Conservation (phyloP, 1,284 basidiomycete species). For the Inonotus obliquus region DNA sequence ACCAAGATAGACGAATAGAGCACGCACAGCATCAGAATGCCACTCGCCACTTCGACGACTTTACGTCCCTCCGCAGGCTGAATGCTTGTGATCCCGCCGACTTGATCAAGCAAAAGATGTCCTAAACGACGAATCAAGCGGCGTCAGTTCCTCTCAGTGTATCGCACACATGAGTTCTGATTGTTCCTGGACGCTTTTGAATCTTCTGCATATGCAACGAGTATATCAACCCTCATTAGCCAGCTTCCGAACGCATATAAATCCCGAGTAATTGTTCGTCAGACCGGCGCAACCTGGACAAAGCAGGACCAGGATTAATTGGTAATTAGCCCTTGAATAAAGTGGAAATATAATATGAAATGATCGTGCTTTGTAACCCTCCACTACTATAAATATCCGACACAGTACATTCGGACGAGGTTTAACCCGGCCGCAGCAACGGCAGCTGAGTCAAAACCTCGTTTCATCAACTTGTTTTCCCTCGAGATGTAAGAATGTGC, state of each 20-base stretch:
- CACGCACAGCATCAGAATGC: neutral
- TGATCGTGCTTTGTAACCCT: neutral
- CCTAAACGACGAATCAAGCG: neutral
- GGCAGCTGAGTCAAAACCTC: neutral
- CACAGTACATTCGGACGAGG: neutral
- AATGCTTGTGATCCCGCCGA: too few relatives aligned
- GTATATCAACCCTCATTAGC: too few relatives aligned
- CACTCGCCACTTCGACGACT: neutral
- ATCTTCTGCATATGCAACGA: neutral
- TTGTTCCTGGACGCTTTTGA: neutral
- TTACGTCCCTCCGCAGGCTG: too few relatives aligned
- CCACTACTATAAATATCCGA: neutral
- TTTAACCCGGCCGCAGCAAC: neutral
- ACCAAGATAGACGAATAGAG: conserved; percentile 1
- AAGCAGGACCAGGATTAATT: too few relatives aligned
- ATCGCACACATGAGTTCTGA: neutral
- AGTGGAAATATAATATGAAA: too few relatives aligned
- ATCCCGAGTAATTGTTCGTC: too few relatives aligned
- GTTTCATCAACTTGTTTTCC: neutral
- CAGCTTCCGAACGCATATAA: too few relatives aligned
- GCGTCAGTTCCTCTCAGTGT: neutral
- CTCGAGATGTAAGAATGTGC: neutral
- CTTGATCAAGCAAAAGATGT: too few relatives aligned
- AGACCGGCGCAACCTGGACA: too few relatives aligned
- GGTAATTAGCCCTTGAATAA: too few relatives aligned